Evolutionary conservation across 2,329 filamentous ascomycete genomes (phyloP).

Genomic region (Talaromyces sp.): DNA sequence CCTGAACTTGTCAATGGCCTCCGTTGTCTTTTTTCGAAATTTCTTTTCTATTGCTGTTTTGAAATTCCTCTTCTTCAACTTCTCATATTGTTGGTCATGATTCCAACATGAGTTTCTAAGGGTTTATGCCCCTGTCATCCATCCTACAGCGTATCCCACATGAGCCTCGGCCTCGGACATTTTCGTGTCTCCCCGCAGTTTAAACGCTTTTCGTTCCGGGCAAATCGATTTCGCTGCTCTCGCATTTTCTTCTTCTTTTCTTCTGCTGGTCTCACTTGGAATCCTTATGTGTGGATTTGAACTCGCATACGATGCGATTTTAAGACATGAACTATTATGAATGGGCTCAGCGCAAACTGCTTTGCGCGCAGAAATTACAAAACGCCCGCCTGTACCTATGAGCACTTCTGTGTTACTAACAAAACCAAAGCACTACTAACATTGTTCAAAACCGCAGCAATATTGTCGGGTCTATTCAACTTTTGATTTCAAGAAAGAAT

Average conservation of each 20-base stretch:
- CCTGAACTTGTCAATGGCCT: background rate
- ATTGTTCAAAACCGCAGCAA: slow-evolving; percentile 5
- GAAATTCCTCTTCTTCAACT: background rate
- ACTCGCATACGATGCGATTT: background rate
- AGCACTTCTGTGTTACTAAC: background rate
- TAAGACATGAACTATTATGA: background rate
- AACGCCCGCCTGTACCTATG: too few relatives aligned
- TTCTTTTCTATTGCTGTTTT: background rate
- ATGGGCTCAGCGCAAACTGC: background rate
- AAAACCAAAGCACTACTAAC: background rate
- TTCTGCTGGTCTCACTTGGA: background rate
- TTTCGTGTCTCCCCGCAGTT: slow-evolving; percentile 19
- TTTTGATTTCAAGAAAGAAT: slow-evolving; percentile 1
- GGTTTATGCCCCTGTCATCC: background rate
- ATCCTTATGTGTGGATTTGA: background rate
- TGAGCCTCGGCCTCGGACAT: slow-evolving; percentile 16
- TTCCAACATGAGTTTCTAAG: background rate
- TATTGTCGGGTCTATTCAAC: slow-evolving; percentile 10
- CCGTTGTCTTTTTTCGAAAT: background rate
- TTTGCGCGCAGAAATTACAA: background rate
- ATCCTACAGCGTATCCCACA: slow-evolving; percentile 8
- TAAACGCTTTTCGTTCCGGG: background rate
- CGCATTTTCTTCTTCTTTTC: slow-evolving; percentile 5
- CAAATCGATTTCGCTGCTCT: background rate
- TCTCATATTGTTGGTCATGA: background rate